Evolutionary conservation across 257 asterid genomes (phyloP), one percentile per base, ranked within the genome.

Genomic region (Fraxinus americana): DNA sequence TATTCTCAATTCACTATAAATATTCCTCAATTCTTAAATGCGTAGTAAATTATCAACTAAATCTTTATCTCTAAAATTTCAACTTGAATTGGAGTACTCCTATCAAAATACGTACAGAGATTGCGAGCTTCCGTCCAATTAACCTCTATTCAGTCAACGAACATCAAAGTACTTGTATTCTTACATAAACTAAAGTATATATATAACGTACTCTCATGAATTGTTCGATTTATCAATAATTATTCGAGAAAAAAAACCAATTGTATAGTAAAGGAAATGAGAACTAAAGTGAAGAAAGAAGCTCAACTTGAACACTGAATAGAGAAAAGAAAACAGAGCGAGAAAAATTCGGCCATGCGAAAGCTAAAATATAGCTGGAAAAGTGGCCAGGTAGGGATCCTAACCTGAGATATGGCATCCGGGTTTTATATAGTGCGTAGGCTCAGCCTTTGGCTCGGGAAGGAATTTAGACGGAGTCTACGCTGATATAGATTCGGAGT

Each of bases 71-170:
- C 69, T 23, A 74, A 38, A 36, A 73, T 8, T 16, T 68, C 30
- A 67, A 34, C 67, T 52, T 35, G 65, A 14, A 71, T 63, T 63
- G 36, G 35, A 10, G 38, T 74, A 69, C 48, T 72, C 70, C 32
- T 11, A 80, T 68, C 76, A 74, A 78, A 66, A 57, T 77, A 78
- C 74, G 70, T 41, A 41, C 32, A 32, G 66, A 79, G 84, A 77
- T 82, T 89, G 82, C 69, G 79, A 88, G 73, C 79, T 68, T 39
- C 35, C 57, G 82, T 57, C 68, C 72, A 87, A 48, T 71, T 59
- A 71, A 25, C 61, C 67, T 48, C 69, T 63, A 63, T 63, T 23
- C 13, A 63, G 30, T 11, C 36, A 63, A 17, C 69, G 69, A 68
- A 34, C 12, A 25, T 30, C 3, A 48, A 35, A 25, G 45, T 32